Conservation (phyloP, 345 rosid species). For the Eucalyptus shirleyi region DNA sequence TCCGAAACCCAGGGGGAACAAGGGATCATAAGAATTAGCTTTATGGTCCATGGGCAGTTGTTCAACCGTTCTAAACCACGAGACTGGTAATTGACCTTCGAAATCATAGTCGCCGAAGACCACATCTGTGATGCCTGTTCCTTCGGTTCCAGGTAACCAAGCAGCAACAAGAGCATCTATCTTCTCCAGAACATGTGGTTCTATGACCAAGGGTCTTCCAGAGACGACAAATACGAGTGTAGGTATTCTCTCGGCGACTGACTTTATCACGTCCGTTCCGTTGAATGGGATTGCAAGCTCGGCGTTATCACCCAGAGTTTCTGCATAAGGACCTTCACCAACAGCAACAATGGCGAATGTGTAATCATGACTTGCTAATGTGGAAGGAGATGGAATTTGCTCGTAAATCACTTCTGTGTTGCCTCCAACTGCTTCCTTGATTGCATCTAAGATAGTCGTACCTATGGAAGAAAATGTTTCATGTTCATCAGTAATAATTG, state of each 20-base stretch:
- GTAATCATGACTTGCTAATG: constrained; percentile 31
- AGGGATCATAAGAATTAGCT: constrained; percentile 40
- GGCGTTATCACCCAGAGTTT: constrained; percentile 42
- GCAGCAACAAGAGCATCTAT: constrained; percentile 64
- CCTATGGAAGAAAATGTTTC: constrained; percentile 20
- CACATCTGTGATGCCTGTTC: constrained; percentile 53
- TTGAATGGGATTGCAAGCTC: constrained; percentile 54
- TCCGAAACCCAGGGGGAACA: constrained; percentile 71
- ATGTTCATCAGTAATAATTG: not conserved
- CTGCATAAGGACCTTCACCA: constrained; percentile 81
- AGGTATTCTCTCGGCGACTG: constrained; percentile 47
- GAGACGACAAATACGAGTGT: constrained; percentile 50
- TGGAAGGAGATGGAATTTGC: constrained; percentile 36
- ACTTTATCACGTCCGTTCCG: constrained; percentile 33
- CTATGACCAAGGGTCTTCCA: constrained; percentile 68
- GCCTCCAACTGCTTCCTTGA: constrained; percentile 44
- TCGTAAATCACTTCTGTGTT: constrained; percentile 56
- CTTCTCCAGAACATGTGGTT: constrained; percentile 41
- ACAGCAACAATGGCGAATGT: constrained; percentile 64
- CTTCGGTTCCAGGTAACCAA: constrained; percentile 89
- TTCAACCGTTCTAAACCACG: constrained; percentile 55
- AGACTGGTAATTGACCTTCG: constrained; percentile 49
- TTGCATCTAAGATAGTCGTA: constrained; percentile 70
- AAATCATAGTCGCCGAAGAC: constrained; percentile 59
- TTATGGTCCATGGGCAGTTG: constrained; percentile 37